phyloP scores from a whole-genome alignment of 768 basidiomycete genomes.

The Coprinopsis sp. region DNA sequence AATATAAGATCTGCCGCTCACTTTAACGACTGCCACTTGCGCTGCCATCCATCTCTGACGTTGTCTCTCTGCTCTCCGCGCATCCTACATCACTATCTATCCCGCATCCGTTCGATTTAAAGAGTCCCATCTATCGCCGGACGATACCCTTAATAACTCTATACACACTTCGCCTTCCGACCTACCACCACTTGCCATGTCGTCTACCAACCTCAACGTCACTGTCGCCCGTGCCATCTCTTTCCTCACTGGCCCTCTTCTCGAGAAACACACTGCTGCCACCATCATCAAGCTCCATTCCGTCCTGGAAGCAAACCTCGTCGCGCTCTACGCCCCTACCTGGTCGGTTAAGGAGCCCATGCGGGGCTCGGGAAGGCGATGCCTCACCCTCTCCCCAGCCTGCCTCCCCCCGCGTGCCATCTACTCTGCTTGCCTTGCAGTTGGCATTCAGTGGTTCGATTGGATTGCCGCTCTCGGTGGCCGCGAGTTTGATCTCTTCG shows the following conservation, averaged over 20 bases:
- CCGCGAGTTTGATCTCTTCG: conserved; percentile 71
- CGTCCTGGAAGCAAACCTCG: conserved; percentile 69
- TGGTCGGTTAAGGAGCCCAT: conserved; percentile 65
- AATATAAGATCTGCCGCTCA: neutral
- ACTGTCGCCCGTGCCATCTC: conserved; percentile 71
- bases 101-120: conserved; percentile 25
- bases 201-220: conserved; percentile 53
- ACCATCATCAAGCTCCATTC: conserved; percentile 67
- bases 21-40: neutral
- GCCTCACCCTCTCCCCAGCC: conserved; percentile 65
- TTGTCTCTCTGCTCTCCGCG: neutral
- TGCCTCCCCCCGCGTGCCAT: conserved; percentile 68
- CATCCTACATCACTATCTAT: conserved; percentile 11
- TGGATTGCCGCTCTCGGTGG: conserved; percentile 72
- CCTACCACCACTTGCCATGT: conserved; percentile 30
- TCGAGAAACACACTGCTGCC: conserved; percentile 49
- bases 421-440: conserved; percentile 63
- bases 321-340: conserved; percentile 58
- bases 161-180: conserved; percentile 10
- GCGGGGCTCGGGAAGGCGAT: conserved; percentile 67
- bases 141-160: conserved; percentile 41
- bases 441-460: conserved; percentile 74
- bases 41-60: neutral
- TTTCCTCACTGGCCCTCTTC: conserved; percentile 67
- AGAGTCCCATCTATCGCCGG: conserved; percentile 49